Evolutionary conservation across 2,329 filamentous ascomycete species (phyloP).

Genomic region (Penicillium sp.): DNA sequence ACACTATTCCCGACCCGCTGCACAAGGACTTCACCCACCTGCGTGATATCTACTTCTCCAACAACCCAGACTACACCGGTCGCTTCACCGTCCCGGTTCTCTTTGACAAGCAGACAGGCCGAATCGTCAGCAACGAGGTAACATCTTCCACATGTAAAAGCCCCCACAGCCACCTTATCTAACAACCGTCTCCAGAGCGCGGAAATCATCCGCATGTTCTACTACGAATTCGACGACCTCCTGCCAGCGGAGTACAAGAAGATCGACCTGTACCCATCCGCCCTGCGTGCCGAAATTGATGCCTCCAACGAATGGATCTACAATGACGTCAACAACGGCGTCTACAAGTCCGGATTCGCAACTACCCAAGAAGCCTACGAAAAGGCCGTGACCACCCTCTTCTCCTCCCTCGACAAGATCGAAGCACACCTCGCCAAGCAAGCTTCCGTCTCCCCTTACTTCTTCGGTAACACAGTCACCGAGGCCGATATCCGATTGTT

Average conservation of each 20-base stretch:
- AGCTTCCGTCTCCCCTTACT: conserved; percentile 59
- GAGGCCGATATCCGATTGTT: conserved; percentile 81
- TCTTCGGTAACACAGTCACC: conserved; percentile 74
- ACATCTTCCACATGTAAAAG: not conserved
- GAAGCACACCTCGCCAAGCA: conserved; percentile 68
- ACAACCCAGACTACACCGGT: conserved; percentile 71
- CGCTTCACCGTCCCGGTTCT: conserved; percentile 88
- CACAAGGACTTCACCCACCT: conserved; percentile 71
- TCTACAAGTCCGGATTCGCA: conserved; percentile 73
- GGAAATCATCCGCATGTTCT: conserved; percentile 91
- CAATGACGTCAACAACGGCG: conserved; percentile 58
- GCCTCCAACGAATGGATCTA: conserved; percentile 81
- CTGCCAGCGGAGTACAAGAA: conserved; percentile 62
- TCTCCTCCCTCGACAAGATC: conserved; percentile 73
- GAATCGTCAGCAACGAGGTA: conserved; percentile 87
- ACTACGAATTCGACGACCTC: conserved; percentile 75
- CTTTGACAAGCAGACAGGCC: conserved; percentile 69
- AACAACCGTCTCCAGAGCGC: conserved; percentile 54
- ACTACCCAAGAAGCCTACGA: conserved; percentile 83
- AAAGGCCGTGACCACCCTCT: conserved; percentile 70
- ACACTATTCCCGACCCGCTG: conserved; percentile 59
- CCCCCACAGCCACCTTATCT: not conserved
- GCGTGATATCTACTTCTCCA: conserved; percentile 77
- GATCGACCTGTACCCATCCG: conserved; percentile 69
- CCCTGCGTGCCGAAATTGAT: conserved; percentile 71